phyloP scores from a whole-genome alignment of 2,329 filamentous ascomycete genomes.

The Sclerotinia trifoliorum region DNA sequence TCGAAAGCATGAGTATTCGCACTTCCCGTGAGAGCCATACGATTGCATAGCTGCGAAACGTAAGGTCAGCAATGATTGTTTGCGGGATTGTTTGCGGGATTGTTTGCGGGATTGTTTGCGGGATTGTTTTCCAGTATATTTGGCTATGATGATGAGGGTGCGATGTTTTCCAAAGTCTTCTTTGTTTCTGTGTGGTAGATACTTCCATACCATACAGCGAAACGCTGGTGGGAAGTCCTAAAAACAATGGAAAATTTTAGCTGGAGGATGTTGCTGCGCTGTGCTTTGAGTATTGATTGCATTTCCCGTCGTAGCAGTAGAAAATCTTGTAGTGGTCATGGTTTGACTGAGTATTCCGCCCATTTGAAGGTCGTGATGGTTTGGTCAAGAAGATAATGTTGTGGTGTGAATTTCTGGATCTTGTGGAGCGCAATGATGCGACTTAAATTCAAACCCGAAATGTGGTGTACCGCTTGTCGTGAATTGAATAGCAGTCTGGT shows the following conservation, averaged over 20 bases:
- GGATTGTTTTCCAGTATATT: neutral
- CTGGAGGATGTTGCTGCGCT: neutral
- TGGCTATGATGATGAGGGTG: neutral
- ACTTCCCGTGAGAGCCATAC: neutral
- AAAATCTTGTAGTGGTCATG: neutral
- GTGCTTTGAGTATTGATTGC: neutral
- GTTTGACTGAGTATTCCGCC: neutral
- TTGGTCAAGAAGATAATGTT: neutral
- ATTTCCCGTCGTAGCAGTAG: too few relatives aligned
- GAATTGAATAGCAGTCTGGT: neutral
- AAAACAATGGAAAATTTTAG: conserved; percentile 1
- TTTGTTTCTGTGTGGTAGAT: neutral
- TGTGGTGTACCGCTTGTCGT: neutral
- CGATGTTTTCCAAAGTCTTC: neutral
- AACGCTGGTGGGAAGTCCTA: neutral
- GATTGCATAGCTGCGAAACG: neutral
- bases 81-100: too few relatives aligned
- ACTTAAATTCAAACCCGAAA: neutral
- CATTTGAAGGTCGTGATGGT: neutral
- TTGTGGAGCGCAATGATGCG: neutral
- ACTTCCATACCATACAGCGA: conserved; percentile 1
- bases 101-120: neutral
- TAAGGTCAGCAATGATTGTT: neutral
- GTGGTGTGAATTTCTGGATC: neutral
- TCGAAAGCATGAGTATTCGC: neutral